phyloP scores from a whole-genome alignment of 768 basidiomycete species.

The Termitomyces sp. region DNA sequence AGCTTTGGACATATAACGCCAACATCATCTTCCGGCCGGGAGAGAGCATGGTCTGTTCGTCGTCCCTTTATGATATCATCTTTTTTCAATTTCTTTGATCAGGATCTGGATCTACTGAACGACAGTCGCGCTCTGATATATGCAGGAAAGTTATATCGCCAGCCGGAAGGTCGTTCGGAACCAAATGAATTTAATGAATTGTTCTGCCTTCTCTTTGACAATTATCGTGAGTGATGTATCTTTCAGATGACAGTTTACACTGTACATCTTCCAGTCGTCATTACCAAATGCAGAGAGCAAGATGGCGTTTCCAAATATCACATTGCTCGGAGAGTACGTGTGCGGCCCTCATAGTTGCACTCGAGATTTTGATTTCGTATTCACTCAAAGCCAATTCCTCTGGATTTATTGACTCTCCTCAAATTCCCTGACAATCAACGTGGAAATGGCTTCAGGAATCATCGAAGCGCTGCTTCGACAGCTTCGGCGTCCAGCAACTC shows the following conservation, averaged over 20 bases:
- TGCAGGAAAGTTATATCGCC: slow-evolving; percentile 74
- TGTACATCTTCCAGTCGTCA: slow-evolving; percentile 54
- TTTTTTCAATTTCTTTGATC: background rate
- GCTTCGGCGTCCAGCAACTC: slow-evolving; percentile 16
- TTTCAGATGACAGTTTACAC: background rate
- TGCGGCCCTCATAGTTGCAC: background rate
- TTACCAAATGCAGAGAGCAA: slow-evolving; percentile 75
- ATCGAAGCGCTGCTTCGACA: slow-evolving; percentile 38
- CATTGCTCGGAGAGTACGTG: slow-evolving; percentile 70
- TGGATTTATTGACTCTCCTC: slow-evolving; percentile 81
- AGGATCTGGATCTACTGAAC: slow-evolving; percentile 87
- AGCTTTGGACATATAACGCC: slow-evolving; percentile 79
- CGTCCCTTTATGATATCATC: background rate
- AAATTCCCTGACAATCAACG: slow-evolving; percentile 78
- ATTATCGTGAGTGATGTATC: slow-evolving; percentile 64
- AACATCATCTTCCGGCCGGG: slow-evolving; percentile 75
- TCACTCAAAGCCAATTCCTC: slow-evolving; percentile 71
- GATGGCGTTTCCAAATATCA: slow-evolving; percentile 73
- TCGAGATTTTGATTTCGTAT: background rate
- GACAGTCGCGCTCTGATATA: slow-evolving; percentile 83
- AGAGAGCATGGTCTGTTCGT: slow-evolving; percentile 51
- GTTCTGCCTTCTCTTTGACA: slow-evolving; percentile 89
- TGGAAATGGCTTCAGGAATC: slow-evolving; percentile 52
- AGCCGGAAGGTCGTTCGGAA: slow-evolving; percentile 76
- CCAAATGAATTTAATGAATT: slow-evolving; percentile 82